These are phyloP conservation scores for Cutaneotrichosporon dermatis DNA, from an alignment of 1,284 basidiomycete genomes.

Conservation along the genomic window DNA sequence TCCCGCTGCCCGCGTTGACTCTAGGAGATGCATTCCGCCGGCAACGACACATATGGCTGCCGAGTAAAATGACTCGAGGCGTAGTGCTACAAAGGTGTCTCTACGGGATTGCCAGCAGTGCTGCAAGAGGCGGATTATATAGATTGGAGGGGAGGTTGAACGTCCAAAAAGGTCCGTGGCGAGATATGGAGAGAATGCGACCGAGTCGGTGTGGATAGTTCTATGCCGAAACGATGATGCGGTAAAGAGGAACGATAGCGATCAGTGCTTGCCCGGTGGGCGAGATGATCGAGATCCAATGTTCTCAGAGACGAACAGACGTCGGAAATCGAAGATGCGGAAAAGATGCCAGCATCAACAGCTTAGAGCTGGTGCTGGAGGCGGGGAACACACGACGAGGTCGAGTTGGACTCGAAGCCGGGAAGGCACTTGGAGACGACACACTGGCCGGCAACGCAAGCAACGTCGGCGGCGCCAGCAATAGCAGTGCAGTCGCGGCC, in stretches of 20 bases:
- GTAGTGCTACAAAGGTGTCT: slow-evolving; percentile 1
- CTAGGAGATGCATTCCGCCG: background rate
- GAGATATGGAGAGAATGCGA: background rate
- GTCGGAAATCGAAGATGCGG: background rate
- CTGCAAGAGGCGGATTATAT: slow-evolving; percentile 1
- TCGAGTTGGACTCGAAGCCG: slow-evolving; percentile 9
- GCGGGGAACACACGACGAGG: background rate
- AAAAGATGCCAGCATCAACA: background rate
- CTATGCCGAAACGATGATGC: slow-evolving; percentile 3
- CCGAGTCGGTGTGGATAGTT: background rate
- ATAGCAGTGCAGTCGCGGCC: slow-evolving; percentile 67
- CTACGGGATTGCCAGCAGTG: background rate
- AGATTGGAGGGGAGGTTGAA: background rate
- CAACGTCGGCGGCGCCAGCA: slow-evolving; percentile 48
- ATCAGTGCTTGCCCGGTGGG: background rate
- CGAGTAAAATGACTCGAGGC: background rate
- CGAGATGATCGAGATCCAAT: background rate
- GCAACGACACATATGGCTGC: slow-evolving; percentile 2
- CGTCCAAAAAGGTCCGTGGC: slow-evolving; percentile 3
- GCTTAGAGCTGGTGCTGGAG: background rate
- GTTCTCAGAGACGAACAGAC: background rate
- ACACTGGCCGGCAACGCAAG: slow-evolving; percentile 17
- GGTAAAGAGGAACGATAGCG: background rate
- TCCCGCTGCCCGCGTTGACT: too few species aligned
- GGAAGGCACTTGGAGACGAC: slow-evolving; percentile 15